Base-by-base conservation (phyloP, 192 early-diverging fungal species). In the Spizellomyces punctatus region DNA sequence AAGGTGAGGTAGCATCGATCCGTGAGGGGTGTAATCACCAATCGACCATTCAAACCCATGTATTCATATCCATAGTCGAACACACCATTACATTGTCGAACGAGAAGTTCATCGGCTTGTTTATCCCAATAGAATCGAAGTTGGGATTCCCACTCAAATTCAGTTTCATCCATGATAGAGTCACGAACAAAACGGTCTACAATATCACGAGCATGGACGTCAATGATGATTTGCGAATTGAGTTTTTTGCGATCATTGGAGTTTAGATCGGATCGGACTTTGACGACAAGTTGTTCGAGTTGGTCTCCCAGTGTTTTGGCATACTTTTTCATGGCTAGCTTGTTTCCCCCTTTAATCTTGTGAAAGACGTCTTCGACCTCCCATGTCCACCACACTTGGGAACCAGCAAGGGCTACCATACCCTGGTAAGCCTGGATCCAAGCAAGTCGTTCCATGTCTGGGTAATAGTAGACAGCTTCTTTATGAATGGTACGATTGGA, bases 331-430 rank as follows among this genome's bases (percentile, higher is more conserved):
- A 86, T 86, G 0, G 85, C 85, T 6, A 86, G 69, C 71, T 86
- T 86, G 73, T 84, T 84, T 45, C 85, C 85, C n/a, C 58, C 46
- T 57, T 82, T 82, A 74, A 86, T 86, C 60, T 86, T 86, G 9
- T 70, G 61, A 63, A 86, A 86, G 1, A 85, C 86, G 65, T 88
- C 86, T 46, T 88, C 86, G 0, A 88, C 87, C 61, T 88, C 87
- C 84, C 86, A 88, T 27, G 87, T 88, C 87, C 87, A 88, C 87
- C 87, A 88, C 6, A 88, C 87, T 63, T 88, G 87, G n/a, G 82
- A 78, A 5, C 87, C 83, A 46, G 83, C 84, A 5, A 88, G 71
- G 6, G 78, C 79, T 10, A 88, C 87, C 84, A 86, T 86, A 17
- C 87, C 87, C 62, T 85, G 85, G 64, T 88, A 86, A 1, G 71